A percentile compares a stretch with the other conserved stretches of the same genome.
phyloP scores from a whole-genome alignment of 1,284 basidiomycete genomes.

The Sporisorium iseilematis-ciliati region DNA sequence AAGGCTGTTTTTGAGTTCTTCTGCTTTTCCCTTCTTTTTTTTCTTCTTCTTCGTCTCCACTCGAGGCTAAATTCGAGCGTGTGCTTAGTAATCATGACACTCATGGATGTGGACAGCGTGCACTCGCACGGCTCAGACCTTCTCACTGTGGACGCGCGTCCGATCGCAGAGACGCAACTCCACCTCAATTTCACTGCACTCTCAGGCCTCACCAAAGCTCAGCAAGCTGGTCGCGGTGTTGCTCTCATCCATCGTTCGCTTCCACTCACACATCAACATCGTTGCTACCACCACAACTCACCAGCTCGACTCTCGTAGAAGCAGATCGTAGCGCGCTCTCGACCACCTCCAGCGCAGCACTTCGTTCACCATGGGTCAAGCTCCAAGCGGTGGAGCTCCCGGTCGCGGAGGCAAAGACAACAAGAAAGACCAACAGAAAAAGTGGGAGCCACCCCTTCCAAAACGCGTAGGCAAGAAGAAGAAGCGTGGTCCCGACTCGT shows the following conservation, averaged over 20 bases:
- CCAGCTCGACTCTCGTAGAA: not conserved
- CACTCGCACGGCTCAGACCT: slow-evolving; percentile 24
- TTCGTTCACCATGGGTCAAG: slow-evolving; percentile 57
- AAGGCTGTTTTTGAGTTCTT: not conserved
- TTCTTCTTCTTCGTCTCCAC: slow-evolving; percentile 30
- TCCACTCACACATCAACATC: not conserved
- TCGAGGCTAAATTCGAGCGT: slow-evolving; percentile 6
- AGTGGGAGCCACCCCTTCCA: slow-evolving; percentile 98
- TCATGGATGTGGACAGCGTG: too few species aligned
- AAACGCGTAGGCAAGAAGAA: slow-evolving; percentile 97
- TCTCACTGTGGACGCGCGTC: slow-evolving; percentile 43
- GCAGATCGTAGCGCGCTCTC: too few species aligned
- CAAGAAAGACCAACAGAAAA: slow-evolving; percentile 78
- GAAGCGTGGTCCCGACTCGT: slow-evolving; percentile 88
- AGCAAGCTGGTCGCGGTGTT: slow-evolving; percentile 11
- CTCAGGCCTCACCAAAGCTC: slow-evolving; percentile 1
- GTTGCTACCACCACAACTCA: not conserved
- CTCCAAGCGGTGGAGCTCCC: slow-evolving; percentile 58
- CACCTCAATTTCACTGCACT: slow-evolving; percentile 13
- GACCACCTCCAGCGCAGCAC: not conserved
- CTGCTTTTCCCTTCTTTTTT: slow-evolving; percentile 6
- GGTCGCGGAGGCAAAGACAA: slow-evolving; percentile 62
- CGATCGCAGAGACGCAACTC: slow-evolving; percentile 40
- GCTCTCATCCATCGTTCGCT: slow-evolving; percentile 9
- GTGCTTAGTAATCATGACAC: slow-evolving; percentile 29